Percentiles rank a stretch among this genome's conserved stretches.
Conservation (phyloP, 202 grass and related monocot genomes). For the Setaria viridis region DNA sequence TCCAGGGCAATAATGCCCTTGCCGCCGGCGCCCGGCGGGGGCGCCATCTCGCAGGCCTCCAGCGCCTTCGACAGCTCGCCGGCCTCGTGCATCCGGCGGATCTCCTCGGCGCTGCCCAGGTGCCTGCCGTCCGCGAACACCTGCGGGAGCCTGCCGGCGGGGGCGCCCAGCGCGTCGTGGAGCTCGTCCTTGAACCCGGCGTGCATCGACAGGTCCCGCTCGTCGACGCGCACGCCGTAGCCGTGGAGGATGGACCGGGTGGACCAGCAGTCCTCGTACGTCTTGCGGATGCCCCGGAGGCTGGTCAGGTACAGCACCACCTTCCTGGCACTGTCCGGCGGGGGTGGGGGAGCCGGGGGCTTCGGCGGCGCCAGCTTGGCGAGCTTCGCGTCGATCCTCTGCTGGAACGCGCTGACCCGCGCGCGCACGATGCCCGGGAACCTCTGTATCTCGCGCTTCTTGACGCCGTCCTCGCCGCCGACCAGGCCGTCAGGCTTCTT, state of each 20-base stretch:
- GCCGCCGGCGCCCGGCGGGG: conserved; percentile 21
- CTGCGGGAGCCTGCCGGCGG: conserved; percentile 61
- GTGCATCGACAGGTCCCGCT: conserved; percentile 92
- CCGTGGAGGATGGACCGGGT: conserved; percentile 65
- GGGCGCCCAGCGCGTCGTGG: conserved; percentile 47
- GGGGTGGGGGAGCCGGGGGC: conserved; percentile 9
- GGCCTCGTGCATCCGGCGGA: conserved; percentile 76
- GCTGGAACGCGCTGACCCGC: conserved; percentile 75
- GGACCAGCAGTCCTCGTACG: conserved; percentile 90
- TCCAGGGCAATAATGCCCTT: conserved; percentile 36
- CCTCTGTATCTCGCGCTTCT: conserved; percentile 64
- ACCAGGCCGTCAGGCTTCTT: conserved; percentile 15
- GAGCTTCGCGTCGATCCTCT: conserved; percentile 81
- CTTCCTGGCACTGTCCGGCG: conserved; percentile 53
- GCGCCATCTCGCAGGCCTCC: conserved; percentile 61
- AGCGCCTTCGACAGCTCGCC: conserved; percentile 65
- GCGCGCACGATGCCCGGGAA: conserved; percentile 77
- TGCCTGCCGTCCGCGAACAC: conserved; percentile 72
- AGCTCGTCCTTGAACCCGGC: conserved; percentile 88
- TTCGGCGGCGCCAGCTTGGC: conserved; percentile 39
- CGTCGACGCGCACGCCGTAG: conserved; percentile 78
- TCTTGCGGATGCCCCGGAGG: conserved; percentile 84
- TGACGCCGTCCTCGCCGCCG: conserved; percentile 18
- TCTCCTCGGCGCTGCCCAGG: conserved; percentile 75
- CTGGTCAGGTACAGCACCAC: conserved; percentile 91